These are phyloP conservation scores for Xylariales sp. DNA, from an alignment of 2,329 filamentous ascomycete species.

Conservation along the genomic window DNA sequence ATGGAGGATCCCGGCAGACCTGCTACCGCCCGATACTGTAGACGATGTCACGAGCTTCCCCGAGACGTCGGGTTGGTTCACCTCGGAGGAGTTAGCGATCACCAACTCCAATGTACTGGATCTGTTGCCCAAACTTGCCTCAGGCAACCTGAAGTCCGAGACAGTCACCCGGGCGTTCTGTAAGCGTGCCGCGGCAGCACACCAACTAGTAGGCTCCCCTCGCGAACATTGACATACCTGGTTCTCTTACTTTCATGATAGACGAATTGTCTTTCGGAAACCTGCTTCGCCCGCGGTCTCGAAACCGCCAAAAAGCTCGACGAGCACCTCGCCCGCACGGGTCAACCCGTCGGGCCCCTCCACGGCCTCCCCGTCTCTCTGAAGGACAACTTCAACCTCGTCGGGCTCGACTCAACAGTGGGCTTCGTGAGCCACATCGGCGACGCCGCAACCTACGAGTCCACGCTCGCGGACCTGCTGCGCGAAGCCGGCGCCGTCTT, in stretches of 20 bases:
- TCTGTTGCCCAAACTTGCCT: constrained; percentile 30
- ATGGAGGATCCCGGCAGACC: constrained; percentile 49
- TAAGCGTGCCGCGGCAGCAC: constrained; percentile 33
- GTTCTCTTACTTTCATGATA: constrained; percentile 3
- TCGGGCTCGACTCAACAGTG: constrained; percentile 54
- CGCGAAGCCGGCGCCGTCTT: constrained; percentile 46
- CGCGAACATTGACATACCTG: no score
- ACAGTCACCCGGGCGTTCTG: constrained; percentile 33
- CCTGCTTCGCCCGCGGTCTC: constrained; percentile 50
- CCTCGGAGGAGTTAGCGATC: constrained; percentile 33
- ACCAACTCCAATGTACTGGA: constrained; percentile 29
- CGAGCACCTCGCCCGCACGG: constrained; percentile 40
- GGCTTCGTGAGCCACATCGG: constrained; percentile 60
- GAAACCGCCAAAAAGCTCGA: constrained; percentile 44
- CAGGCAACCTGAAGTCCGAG: constrained; percentile 31
- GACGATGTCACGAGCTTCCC: constrained; percentile 55
- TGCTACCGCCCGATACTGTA: constrained; percentile 49
- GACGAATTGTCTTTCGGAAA: constrained; percentile 49
- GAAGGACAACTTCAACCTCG: constrained; percentile 67
- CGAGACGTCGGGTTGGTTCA: constrained; percentile 55
- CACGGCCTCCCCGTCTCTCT: constrained; percentile 62
- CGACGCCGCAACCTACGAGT: constrained; percentile 44
- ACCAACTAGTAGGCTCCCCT: constrained; percentile 26
- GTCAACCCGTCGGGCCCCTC: constrained; percentile 53
- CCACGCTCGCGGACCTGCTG: constrained; percentile 37